phyloP scores from a whole-genome alignment of 2,329 filamentous ascomycete species.

The Hansfordia pulvinata region DNA sequence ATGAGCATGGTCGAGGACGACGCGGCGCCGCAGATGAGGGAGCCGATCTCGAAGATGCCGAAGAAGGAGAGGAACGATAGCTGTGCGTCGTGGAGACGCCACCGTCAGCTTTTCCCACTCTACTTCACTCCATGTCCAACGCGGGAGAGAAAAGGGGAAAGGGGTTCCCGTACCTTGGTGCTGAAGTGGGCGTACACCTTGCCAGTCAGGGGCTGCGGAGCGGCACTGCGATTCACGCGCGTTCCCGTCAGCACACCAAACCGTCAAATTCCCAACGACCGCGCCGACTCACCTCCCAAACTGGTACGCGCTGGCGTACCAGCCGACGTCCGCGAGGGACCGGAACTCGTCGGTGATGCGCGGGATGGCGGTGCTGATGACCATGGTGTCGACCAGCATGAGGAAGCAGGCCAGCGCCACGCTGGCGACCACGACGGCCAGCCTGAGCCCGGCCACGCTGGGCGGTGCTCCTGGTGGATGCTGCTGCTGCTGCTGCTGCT shows the following conservation, averaged over 20 bases:
- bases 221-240: too few relatives aligned
- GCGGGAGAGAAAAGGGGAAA: too few relatives aligned
- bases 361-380: slow-evolving; percentile 27
- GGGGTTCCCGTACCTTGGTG: too few relatives aligned
- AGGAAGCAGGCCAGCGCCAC: slow-evolving; percentile 29
- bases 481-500: too few relatives aligned
- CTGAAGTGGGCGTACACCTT: neutral
- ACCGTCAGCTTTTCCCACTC: too few relatives aligned
- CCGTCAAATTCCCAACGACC: too few relatives aligned
- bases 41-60: slow-evolving; percentile 24
- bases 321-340: slow-evolving; percentile 28
- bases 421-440: slow-evolving; percentile 24
- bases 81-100: slow-evolving; percentile 21
- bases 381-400: slow-evolving; percentile 23
- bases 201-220: neutral
- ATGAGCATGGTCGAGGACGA: slow-evolving; percentile 14
- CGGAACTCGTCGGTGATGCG: slow-evolving; percentile 24
- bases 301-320: slow-evolving; percentile 24
- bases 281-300: too few relatives aligned
- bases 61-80: slow-evolving; percentile 20
- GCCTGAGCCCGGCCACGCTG: too few relatives aligned
- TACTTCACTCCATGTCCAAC: too few relatives aligned
- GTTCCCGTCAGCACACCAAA: too few relatives aligned
- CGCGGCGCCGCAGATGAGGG: slow-evolving; percentile 20
- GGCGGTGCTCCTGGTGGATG: too few relatives aligned